Base-by-base conservation (phyloP, 495 filamentous ascomycete genomes). In the Tuber calosporum region DNA sequence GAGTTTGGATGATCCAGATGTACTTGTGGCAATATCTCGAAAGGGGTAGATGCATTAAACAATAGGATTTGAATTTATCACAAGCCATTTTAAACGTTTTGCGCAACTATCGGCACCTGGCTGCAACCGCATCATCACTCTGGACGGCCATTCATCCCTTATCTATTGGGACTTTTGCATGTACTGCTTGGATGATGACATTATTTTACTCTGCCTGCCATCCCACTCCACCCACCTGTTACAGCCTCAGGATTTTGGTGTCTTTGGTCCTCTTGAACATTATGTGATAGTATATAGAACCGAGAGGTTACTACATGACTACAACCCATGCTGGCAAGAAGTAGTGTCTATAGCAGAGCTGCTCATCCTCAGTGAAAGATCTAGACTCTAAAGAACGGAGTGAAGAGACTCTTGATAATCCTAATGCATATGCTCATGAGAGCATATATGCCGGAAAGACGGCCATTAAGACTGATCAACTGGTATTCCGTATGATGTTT, bases 131-230 rank as follows among this genome's bases (percentile, higher is more conserved):
- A 66, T 75, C 8, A 36, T 69, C 4, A 75, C 73, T 37, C 48
- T 75, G 37, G 70, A 72, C 34, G 70, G 74, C 1, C 70, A 75
- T 66, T 48, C 42, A 5, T 75, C 74, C 5, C 30, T 72, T 66
- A 45, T 69, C 30, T 42, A 26, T 36, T 72, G 45, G 53, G 34
- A 68, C 26, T 75, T 72, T 41, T 39, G 66, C 36, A 40, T 71
- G 7, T 74, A 67, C 53, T 72, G 69, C n/a, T 40, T 69, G 11
- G 41, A 48, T n/a, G 8, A 72, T 71, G n/a, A 37, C 4, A 48
- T 48, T 48, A 22, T 48, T 48, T 58, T 48, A 48, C 43, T 48
- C 1, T 48, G 20, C 5, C 43, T 48, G 1, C 43, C 43, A 22
- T 48, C 20, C 1, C 43, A 48, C 20, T 22, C 20, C 2, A 45